These are phyloP conservation scores for Cladosporium sp. DNA, from an alignment of 2,329 filamentous ascomycete species.

Conservation along the genomic window DNA sequence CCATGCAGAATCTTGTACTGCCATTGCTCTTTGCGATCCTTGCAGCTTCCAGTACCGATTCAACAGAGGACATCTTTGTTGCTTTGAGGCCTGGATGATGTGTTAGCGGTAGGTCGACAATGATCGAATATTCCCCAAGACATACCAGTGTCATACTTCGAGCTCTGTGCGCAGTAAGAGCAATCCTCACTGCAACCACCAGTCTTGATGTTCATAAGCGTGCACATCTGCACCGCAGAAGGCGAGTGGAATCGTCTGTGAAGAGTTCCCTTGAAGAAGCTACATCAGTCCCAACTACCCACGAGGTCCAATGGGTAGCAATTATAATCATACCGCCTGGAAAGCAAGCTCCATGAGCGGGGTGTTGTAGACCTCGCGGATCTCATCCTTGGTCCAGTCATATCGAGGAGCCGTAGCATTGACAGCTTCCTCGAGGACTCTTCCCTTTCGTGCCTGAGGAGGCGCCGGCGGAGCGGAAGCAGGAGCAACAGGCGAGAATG, in stretches of 20 bases:
- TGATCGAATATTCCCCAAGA: not conserved
- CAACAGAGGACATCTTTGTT: slow-evolving; percentile 76
- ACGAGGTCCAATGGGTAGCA: not conserved
- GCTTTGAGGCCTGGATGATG: slow-evolving; percentile 63
- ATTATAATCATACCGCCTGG: slow-evolving; percentile 32
- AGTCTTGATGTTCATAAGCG: slow-evolving; percentile 95
- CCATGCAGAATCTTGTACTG: slow-evolving; percentile 93
- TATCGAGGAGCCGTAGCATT: slow-evolving; percentile 64
- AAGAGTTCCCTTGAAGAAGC: slow-evolving; percentile 61
- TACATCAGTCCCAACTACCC: not conserved
- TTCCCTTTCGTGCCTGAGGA: slow-evolving; percentile 28
- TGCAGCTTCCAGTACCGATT: slow-evolving; percentile 77
- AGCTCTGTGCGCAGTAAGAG: slow-evolving; percentile 89
- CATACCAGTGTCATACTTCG: slow-evolving; percentile 68
- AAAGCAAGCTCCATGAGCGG: slow-evolving; percentile 71
- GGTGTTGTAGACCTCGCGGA: slow-evolving; percentile 77
- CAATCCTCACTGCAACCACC: slow-evolving; percentile 92
- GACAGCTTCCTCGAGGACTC: slow-evolving; percentile 54
- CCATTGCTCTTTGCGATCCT: slow-evolving; percentile 78
- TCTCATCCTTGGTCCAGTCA: slow-evolving; percentile 80
- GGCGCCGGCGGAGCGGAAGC: slow-evolving; percentile 28
- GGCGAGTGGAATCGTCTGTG: slow-evolving; percentile 87
- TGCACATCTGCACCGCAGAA: slow-evolving; percentile 85
- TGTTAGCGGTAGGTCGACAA: not conserved
- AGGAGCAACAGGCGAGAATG: slow-evolving; percentile 33